These are phyloP conservation scores for Talaromyces piceae DNA, from an alignment of 2,329 filamentous ascomycete species.

Conservation along the genomic window DNA sequence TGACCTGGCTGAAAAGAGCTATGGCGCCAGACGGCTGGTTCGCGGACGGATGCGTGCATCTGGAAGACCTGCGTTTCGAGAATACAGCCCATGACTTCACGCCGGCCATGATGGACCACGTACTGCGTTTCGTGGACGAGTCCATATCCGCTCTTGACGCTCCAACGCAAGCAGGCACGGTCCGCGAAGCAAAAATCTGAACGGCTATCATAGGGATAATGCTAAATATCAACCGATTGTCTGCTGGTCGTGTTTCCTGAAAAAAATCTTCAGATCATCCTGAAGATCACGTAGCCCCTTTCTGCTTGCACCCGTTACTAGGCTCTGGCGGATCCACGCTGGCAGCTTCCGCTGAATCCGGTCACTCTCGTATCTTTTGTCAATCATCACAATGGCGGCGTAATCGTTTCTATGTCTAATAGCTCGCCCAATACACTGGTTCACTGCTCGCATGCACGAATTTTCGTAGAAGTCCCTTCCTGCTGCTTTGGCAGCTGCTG, in stretches of 20 bases:
- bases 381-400: slow-evolving; percentile 79
- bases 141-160: slow-evolving; percentile 26
- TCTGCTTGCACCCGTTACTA: slow-evolving; percentile 32
- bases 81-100: slow-evolving; percentile 54
- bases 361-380: slow-evolving; percentile 67
- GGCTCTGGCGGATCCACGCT: slow-evolving; percentile 73
- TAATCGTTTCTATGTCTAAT: slow-evolving; percentile 86
- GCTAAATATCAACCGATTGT: slow-evolving; percentile 7
- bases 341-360: slow-evolving; percentile 75
- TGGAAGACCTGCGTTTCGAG: slow-evolving; percentile 52
- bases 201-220: not conserved
- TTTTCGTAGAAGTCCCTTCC: slow-evolving; percentile 86
- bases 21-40: slow-evolving; percentile 39
- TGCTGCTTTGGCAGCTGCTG: slow-evolving; percentile 29
- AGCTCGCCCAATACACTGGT: slow-evolving; percentile 89
- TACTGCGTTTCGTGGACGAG: slow-evolving; percentile 46
- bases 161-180: slow-evolving; percentile 18
- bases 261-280: slow-evolving; percentile 27
- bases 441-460: slow-evolving; percentile 91
- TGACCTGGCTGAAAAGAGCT: slow-evolving; percentile 48
- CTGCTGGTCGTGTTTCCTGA: slow-evolving; percentile 16
- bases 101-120: slow-evolving; percentile 47
- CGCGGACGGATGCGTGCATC: slow-evolving; percentile 42
- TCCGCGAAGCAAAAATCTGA: slow-evolving; percentile 31
- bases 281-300: slow-evolving; percentile 17